Conservation (phyloP, 176 grass and related monocot genomes). For the Puccinellia tenuiflora region DNA sequence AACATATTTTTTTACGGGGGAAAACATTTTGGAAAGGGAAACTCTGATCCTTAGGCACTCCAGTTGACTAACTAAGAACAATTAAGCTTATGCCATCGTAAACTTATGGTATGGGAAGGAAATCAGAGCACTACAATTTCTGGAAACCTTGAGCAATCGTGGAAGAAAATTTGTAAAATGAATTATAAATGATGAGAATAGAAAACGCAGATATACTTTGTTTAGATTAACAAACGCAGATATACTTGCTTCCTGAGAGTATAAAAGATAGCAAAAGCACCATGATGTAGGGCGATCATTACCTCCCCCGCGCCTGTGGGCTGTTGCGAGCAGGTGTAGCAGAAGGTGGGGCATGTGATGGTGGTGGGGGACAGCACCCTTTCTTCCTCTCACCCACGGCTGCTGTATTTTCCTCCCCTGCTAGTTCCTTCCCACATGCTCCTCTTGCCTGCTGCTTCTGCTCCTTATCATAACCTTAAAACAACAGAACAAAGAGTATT, state of each 20-base stretch:
- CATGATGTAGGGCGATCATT: neutral
- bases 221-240: neutral
- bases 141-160: neutral
- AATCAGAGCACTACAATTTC: neutral
- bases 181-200: neutral
- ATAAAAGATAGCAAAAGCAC: neutral
- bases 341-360: slow-evolving; percentile 22
- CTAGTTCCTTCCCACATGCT: slow-evolving; percentile 40
- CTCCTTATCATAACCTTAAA: slow-evolving; percentile 51
- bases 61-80: neutral
- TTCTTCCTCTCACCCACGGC: slow-evolving; percentile 38
- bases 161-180: neutral
- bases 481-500: neutral
- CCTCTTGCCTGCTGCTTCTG: slow-evolving; percentile 43
- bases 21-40: neutral
- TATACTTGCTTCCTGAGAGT: neutral
- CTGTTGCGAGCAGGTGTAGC: slow-evolving; percentile 15
- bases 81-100: neutral
- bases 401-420: slow-evolving; percentile 31
- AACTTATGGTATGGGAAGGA: neutral
- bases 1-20: no score
- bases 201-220: neutral
- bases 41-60: neutral
- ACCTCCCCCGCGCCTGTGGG: slow-evolving; percentile 40
- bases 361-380: slow-evolving; percentile 41